These are phyloP conservation scores for Tolypocladium sp. DNA, from an alignment of 2,329 filamentous ascomycete genomes.

Conservation along the genomic window DNA sequence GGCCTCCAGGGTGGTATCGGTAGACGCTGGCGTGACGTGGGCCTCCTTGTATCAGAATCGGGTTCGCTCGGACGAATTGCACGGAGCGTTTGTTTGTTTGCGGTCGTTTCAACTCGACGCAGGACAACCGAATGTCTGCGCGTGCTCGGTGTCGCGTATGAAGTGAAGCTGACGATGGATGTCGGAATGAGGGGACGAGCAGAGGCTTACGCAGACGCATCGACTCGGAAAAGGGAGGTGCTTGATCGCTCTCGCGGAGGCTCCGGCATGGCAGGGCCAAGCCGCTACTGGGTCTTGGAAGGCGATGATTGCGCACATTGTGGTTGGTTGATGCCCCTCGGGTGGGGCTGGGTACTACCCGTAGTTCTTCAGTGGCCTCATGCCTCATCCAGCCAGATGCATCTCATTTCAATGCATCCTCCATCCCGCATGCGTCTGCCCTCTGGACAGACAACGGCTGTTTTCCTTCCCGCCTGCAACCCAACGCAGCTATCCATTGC, in stretches of 20 bases:
- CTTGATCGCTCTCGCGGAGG: not conserved
- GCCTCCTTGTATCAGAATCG: conserved; percentile 4
- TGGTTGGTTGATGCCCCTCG: not conserved
- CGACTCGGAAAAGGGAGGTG: not conserved
- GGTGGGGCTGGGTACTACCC: not conserved
- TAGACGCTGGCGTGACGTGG: not conserved
- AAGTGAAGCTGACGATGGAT: not conserved
- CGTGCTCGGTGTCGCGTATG: not conserved
- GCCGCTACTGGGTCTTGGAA: not conserved
- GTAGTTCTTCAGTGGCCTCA: too few species aligned
- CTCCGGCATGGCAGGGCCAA: not conserved
- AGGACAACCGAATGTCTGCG: not conserved
- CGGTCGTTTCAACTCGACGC: not conserved
- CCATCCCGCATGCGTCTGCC: not conserved
- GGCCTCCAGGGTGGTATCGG: not conserved
- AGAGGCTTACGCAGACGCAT: not conserved
- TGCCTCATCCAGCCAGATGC: not conserved
- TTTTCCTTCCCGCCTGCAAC: not conserved
- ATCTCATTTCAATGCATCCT: not conserved
- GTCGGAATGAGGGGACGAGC: not conserved
- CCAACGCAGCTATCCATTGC: not conserved
- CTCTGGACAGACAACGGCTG: not conserved
- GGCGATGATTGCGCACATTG: not conserved
- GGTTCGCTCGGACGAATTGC: not conserved
- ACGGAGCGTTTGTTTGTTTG: not conserved